Evolutionary conservation across 2,329 filamentous ascomycete species (phyloP), one percentile per base, ranked within the genome.

Genomic region (Cadophora sp.): DNA sequence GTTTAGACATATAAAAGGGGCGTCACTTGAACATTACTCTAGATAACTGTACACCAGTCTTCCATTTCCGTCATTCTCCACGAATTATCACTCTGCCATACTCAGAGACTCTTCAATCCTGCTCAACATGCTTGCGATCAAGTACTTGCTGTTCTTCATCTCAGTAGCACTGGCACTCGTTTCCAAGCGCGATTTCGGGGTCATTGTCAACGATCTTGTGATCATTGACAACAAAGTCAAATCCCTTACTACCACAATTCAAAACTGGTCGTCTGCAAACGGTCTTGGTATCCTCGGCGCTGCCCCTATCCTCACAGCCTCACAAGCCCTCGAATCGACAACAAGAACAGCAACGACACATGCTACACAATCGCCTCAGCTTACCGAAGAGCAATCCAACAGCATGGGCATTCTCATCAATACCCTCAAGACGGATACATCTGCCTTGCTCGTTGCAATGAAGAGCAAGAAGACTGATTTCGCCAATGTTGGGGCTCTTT

Each of bases 381-480:
- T 68, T 26, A 62, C 62, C 5, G 51, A n/a, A 12, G 24, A 46
- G 27, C 62, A 65, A 19, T n/a, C 62, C 22, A 40, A 63, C 19
- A 58, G 46, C 29, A 5, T 68, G 0, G 56, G 34, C 29, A 56
- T 34, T 29, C 56, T 64, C 19, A 27, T 65, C 56, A 24, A 46
- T 7, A 53, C 48, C 26, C 56, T 64, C 14, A 65, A 46, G 24
- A 48, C 24, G 1, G 29, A 68, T 58, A 62, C 62, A 1, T 24
- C 26, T n/a, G 26, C 22, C 4, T 40, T 68, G 7, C 56, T 64
- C 5, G 34, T 24, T 56, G 56, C 62, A 3, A 65, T 68, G 62
- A 50, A 68, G 22, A 34, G 11, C 16, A 68, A 65, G 66, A 65
- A 68, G 37, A 31, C 31, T 6, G 56, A 56, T 16, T 68, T 66